phyloP scores from a whole-genome alignment of 441 rosid species.

The Aleurites moluccanus region DNA sequence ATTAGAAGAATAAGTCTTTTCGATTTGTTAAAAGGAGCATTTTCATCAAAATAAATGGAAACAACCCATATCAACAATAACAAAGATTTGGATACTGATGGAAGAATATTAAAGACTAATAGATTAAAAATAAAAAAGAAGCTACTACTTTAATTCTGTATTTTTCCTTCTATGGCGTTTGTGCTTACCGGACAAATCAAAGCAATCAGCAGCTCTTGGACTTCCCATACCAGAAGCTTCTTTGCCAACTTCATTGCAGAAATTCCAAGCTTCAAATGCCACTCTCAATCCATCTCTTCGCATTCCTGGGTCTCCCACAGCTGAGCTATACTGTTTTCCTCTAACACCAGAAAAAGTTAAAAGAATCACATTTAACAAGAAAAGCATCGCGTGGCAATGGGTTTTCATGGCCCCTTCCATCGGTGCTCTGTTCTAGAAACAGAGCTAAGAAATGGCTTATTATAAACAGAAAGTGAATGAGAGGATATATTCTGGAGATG shows the following conservation, averaged over 20 bases:
- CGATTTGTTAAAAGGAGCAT: neutral
- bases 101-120: neutral
- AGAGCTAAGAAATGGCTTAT: neutral
- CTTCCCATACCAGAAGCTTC: constrained; percentile 62
- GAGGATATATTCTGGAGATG: neutral
- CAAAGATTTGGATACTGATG: neutral
- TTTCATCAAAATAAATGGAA: neutral
- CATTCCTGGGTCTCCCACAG: constrained; percentile 68
- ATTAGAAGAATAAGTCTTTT: neutral
- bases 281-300: constrained; percentile 53
- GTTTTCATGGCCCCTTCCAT: constrained; percentile 28
- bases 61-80: constrained; percentile 1
- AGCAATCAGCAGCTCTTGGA: constrained; percentile 78
- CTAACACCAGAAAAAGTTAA: constrained; percentile 17
- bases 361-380: constrained; percentile 31
- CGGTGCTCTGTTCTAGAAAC: constrained; percentile 7
- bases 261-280: constrained; percentile 72
- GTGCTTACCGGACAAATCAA: constrained; percentile 40
- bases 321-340: constrained; percentile 33
- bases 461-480: neutral
- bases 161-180: constrained; percentile 23
- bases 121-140: constrained; percentile 10
- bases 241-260: constrained; percentile 70
- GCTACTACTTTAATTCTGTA: constrained; percentile 14
- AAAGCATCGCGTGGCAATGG: constrained; percentile 19